Evolutionary conservation across 306 rosid genomes (phyloP).

Genomic region (Vigna mungo): DNA sequence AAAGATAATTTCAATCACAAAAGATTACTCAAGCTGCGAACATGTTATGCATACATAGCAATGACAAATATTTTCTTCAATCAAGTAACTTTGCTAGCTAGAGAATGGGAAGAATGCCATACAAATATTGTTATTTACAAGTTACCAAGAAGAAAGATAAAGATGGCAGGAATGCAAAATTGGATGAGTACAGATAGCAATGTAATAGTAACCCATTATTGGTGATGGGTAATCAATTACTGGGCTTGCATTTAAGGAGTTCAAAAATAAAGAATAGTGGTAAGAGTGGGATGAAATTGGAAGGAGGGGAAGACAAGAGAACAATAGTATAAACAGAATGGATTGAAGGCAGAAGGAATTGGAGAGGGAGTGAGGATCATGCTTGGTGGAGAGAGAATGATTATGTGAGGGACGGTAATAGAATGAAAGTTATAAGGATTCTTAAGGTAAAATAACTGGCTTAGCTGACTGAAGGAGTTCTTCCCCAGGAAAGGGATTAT

Average conservation of each 20-base stretch:
- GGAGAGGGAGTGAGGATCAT: too few species aligned
- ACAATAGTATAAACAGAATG: too few species aligned
- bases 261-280: too few species aligned
- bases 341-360: too few species aligned
- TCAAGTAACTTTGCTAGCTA: constrained; percentile 37
- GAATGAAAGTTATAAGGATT: background rate
- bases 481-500: background rate
- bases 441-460: background rate
- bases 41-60: constrained; percentile 26
- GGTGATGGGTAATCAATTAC: too few species aligned
- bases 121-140: constrained; percentile 12
- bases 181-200: constrained; percentile 10
- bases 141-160: constrained; percentile 25
- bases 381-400: background rate
- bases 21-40: too few species aligned
- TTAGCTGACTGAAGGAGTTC: background rate
- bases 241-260: too few species aligned
- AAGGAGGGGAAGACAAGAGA: too few species aligned
- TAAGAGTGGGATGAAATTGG: too few species aligned
- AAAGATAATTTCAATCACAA: constrained; percentile 17
- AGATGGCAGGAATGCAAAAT: background rate
- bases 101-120: constrained; percentile 20
- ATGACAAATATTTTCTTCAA: constrained; percentile 22
- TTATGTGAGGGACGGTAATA: background rate
- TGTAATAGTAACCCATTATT: background rate